Evolutionary conservation across 768 basidiomycete genomes (phyloP), one percentile per base, ranked within the genome.

Genomic region (Chalciporus sphaerocephalus): DNA sequence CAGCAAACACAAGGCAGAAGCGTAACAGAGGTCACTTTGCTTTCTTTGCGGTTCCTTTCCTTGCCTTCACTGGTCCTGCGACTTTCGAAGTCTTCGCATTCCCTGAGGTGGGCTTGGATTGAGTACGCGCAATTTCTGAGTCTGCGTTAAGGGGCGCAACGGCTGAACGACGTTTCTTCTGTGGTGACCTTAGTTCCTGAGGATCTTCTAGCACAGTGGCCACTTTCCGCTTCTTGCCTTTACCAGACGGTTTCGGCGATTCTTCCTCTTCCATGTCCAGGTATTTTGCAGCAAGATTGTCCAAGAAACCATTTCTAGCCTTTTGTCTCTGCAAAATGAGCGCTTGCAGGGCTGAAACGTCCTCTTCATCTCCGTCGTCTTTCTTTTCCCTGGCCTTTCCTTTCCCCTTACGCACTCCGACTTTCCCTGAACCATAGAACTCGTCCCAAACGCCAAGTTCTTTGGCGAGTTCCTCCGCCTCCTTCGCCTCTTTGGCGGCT

Each of bases 371-470:
- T 6, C 64, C 75, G 2, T 64, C 73, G 1, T 61, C 65, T 51
- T 43, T 53, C 58, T 63, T 43, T 12, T 48, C 46, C 50, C 77
- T 83, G 1, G 66, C 71, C 54, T 80, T 82, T 10, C 68, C 71
- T 35, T 79, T 79, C 12, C 67, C 66, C 64, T 79, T 80, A 52
- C 80, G 74, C 27, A 79, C 70, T 6, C 80, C 78, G 2, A 74
- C 64, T 66, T 85, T 87, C 4, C 87, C 89, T 51, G 73, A 80
- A 5, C 87, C 89, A 58, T 88, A 92, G 56, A 92, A 92, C 55
- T 92, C 90, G 45, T 96, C 92, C 91, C 92, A 94, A 9, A 96
- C 87, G 2, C 92, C 93, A 13, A 97, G 67, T 51, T 91, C 89
- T 54, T 82, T 89, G 5, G 93, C 93, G 33, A 85, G 68, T 16